Evolutionary conservation across 768 basidiomycete genomes (phyloP), one percentile per base, ranked within the genome.

Genomic region (Trametes cinnabarina): DNA sequence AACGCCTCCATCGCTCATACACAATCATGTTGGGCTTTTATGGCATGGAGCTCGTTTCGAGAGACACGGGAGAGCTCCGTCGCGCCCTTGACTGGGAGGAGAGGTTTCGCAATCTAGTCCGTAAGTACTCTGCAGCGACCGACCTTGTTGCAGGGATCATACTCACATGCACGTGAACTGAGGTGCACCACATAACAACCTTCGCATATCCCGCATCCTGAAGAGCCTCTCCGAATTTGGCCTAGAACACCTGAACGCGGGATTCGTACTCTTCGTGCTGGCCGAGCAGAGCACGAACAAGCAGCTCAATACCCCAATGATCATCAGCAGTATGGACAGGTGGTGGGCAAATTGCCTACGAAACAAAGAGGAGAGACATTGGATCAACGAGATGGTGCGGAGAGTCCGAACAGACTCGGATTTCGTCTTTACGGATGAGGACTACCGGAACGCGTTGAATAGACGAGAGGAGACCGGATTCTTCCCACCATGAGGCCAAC

Each of bases 331-430:
- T 68, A 89, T 90, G 87, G 88, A 88, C 60, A 74, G 77, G 55
- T 91, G 86, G 85, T 90, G 88, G 88, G 82, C 83, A 19, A 87
- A 87, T 64, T 90, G 88, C 66, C 72, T 88, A 49, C 76, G 88
- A 58, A 77, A 85, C 61, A 76, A 79, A n/a, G 71, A 75, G 58
- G 85, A 87, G 60, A 75, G 87, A 61, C 66, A 71, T 23, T 85
- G 81, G 79, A 76, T 90, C 37, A 73, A 76, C 28, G 69, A 66
- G n/a, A 60, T 79, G 51, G 81, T 89, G 30, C 55, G 62, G 49
- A 78, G 75, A 50, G 85, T 83, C 39, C 79, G 88, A 50, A 59
- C 64, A 28, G 19, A 39, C 9, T 20, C 34, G 22, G 42, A 55
- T 0, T 78, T 72, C 58, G 69, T 78, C 23, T 88, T 87, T 66